phyloP scores from a whole-genome alignment of 768 basidiomycete genomes.

The Podaxis sp. region DNA sequence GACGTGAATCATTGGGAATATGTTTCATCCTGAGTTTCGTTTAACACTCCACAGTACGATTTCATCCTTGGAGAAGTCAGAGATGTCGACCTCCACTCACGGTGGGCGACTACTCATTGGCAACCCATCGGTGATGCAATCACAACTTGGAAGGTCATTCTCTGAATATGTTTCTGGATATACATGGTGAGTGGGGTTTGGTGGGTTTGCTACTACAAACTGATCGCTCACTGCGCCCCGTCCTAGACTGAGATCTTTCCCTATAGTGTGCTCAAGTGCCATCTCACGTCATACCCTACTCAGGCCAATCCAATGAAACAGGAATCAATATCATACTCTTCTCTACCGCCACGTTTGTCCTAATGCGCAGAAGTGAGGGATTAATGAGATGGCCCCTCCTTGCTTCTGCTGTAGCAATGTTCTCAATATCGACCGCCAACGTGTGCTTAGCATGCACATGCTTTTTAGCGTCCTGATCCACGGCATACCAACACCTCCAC shows the following conservation, averaged over 20 bases:
- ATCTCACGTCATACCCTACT: too few relatives aligned
- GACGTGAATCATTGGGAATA: neutral
- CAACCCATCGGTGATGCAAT: neutral
- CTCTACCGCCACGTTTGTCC: slow-evolving; percentile 26
- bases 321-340: slow-evolving; percentile 35
- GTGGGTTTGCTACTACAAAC: neutral
- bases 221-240: neutral
- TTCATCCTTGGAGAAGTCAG: neutral
- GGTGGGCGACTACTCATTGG: neutral
- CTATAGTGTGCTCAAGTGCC: neutral
- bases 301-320: neutral
- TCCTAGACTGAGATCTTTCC: neutral
- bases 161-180: neutral
- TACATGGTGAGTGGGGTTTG: neutral
- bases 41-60: neutral
- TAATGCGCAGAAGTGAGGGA: slow-evolving; percentile 19
- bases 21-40: neutral
- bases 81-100: neutral
- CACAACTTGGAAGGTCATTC: neutral
- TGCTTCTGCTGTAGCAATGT: slow-evolving; percentile 28
- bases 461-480: slow-evolving; percentile 20
- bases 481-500: slow-evolving; percentile 14
- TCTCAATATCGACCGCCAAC: slow-evolving; percentile 28
- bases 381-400: slow-evolving; percentile 24
- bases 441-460: slow-evolving; percentile 26